phyloP scores from a whole-genome alignment of 345 rosid species.

The Turnera subulata region DNA sequence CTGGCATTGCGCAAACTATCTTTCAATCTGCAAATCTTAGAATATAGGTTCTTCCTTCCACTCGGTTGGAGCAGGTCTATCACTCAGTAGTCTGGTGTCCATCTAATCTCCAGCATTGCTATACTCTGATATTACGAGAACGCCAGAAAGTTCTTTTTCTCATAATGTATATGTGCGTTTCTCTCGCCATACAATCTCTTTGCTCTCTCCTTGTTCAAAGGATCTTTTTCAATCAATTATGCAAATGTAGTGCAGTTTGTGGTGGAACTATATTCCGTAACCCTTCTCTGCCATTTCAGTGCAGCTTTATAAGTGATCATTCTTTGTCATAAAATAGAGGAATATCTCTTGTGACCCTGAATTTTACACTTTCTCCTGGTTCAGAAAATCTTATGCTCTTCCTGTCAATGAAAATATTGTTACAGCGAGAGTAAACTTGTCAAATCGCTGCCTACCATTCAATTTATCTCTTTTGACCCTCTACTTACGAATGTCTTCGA shows the following conservation, averaged over 20 bases:
- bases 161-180: slow-evolving; percentile 22
- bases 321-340: background rate
- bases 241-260: slow-evolving; percentile 10
- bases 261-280: slow-evolving; percentile 17
- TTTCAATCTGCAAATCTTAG: slow-evolving; percentile 37
- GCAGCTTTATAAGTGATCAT: background rate
- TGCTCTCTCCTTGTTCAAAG: slow-evolving; percentile 18
- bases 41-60: slow-evolving; percentile 53
- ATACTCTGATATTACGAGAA: slow-evolving; percentile 23
- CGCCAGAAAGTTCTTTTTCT: slow-evolving; percentile 16
- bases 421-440: too few species aligned
- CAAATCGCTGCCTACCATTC: too few species aligned
- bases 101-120: slow-evolving; percentile 28
- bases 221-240: slow-evolving; percentile 18
- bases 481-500: too few species aligned
- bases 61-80: slow-evolving; percentile 28
- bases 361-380: background rate
- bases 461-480: too few species aligned
- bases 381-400: background rate
- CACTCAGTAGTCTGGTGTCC: slow-evolving; percentile 29
- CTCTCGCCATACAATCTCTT: slow-evolving; percentile 30
- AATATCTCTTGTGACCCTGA: background rate
- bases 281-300: slow-evolving; percentile 4
- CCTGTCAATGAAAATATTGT: background rate
- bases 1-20: slow-evolving; percentile 24